Evolutionary conservation across 202 grass and related monocot genomes (phyloP), one percentile per base, ranked within the genome.

Genomic region (Saccharum hybrid): DNA sequence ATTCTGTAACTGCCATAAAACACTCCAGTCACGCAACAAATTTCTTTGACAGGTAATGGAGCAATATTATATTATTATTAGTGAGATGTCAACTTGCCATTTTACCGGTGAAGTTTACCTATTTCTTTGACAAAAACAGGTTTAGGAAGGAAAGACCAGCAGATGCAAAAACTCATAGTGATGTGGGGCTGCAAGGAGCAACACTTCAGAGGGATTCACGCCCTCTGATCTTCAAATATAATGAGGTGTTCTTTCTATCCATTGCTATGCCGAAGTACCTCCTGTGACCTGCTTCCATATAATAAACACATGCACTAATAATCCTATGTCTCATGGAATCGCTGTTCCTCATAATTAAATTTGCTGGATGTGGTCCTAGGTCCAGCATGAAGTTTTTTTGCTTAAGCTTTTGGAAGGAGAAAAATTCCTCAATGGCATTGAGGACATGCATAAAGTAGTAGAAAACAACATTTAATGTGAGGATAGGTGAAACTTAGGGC

Each of bases 141-240:
- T 98, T 94, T 88, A 91, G 82, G 89, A 98, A 90, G 86, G 86
- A 86, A 85, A 90, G 76, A 67, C 62, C 63, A 31, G 60, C 34
- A 18, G 85, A 77, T 81, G 72, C 63, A 70, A 88, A 93, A 79
- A 69, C 33, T 82, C 28, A 28, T 28, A 77, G 10, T 67, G 84
- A 84, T 38, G 74, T 22, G 36, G 82, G 31, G 34, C 73, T 73
- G 60, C 89, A 94, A 75, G 33, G 9, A 67, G 85, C 76, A 76
- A 98, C 95, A 61, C 82, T 39, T 49, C 72, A 87, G 85, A 98
- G 90, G 70, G 92, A 98, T 54, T 88, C 81, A 11, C 92, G 90
- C 18, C 92, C 95, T 38, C 31, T 98, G 57, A 86, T 98, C 64
- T 98, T 98, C 90, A 98, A 98, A 88, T 98, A 94, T 71, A 98